Base-by-base conservation (phyloP, 2,329 filamentous ascomycete genomes). In the Macroventuria anomochaeta region DNA sequence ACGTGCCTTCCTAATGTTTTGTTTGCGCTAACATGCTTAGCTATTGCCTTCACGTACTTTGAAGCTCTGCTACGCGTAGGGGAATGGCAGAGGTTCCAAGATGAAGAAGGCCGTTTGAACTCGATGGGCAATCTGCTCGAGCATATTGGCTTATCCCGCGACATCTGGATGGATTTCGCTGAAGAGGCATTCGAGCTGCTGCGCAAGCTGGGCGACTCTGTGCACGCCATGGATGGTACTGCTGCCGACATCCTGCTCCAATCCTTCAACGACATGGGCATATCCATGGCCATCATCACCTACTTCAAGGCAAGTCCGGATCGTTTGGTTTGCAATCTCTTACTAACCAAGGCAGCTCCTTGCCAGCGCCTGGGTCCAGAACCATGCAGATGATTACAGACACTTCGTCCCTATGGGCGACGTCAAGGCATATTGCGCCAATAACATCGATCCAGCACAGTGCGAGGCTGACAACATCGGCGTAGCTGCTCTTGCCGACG, bases 391-490 rank as follows among this genome's bases (percentile, higher is more conserved):
- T 12, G 80, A 83, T 28, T 97, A 92, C 69, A 81, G 86, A 62
- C 84, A 85, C 7, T 97, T 91, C 71, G 82, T 96, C 21, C 59
- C 63, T 39, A 66, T 63, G 44, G 62, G 62, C 40, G 83, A 85
- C 46, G 78, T 95, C 29, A 82, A 85, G 12, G 80, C 85, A 20
- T 93, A 95, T 74, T 91, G 89, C 70, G 74, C 81, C 32, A 81
- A 83, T 12, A 83, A 83, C 55, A 86, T 97, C 59, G 88, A 96
- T 71, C 85, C 89, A 0, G 82, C 88, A 13, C 84, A 88, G 62
- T 85, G 87, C 43, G 93, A 97, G 77, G 96, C 97, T 58, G 95
- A 99, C 64, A 87, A 97, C 65, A 79, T 96, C n/a, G 90, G 91
- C 36, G 82, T 97, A 58, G 85, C 85, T 55, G 85, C 91, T 2